These are phyloP conservation scores for Fagopyrum tataricum DNA, from an alignment of 148 eudicot species.

Conservation along the genomic window DNA sequence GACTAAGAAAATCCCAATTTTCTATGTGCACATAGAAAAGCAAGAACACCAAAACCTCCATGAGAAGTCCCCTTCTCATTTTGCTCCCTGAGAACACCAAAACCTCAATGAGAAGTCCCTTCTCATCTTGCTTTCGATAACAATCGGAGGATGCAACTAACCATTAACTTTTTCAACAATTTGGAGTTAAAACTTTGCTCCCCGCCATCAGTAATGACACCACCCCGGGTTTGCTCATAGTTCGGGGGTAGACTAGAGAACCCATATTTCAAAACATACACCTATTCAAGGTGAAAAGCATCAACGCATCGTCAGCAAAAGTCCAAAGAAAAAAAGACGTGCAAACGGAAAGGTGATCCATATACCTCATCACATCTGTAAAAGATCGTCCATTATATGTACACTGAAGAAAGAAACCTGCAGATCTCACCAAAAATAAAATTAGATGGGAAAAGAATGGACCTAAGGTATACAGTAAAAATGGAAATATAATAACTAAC, in stretches of 20 bases:
- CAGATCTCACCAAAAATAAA: constrained; percentile 15
- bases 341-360: not conserved
- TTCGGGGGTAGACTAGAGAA: not conserved
- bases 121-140: not conserved
- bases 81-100: not conserved
- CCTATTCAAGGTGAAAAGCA: not conserved
- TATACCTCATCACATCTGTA: constrained; percentile 45
- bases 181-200: not conserved
- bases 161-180: not conserved
- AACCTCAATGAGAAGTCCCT: not conserved
- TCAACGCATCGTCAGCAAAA: not conserved
- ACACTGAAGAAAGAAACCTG: constrained; percentile 42
- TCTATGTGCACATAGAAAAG: not conserved
- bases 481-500: constrained; percentile 22
- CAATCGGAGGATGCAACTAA: not conserved
- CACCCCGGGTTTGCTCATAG: not conserved
- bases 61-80: not conserved
- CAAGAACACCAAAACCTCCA: not conserved
- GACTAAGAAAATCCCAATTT: constrained; percentile 5
- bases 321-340: not conserved
- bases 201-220: not conserved
- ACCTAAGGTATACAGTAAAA: not conserved
- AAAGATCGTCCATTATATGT: constrained; percentile 32
- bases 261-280: not conserved
- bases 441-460: not conserved